phyloP scores from a whole-genome alignment of 768 basidiomycete species.

The Mycena metata region DNA sequence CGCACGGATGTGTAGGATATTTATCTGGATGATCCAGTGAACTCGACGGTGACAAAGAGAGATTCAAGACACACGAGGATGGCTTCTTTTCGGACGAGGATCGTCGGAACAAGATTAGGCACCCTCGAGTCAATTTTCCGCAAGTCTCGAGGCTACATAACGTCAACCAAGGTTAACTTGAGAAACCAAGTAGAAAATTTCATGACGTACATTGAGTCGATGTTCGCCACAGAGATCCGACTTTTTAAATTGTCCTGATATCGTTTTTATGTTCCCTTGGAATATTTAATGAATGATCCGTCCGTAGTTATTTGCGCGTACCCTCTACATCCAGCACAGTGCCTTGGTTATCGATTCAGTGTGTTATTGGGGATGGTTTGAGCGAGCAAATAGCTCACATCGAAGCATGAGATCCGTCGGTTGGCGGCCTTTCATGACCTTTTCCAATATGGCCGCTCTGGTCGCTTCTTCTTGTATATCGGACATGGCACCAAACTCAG shows the following conservation, averaged over 20 bases:
- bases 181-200: constrained; percentile 33
- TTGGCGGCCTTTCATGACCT: constrained; percentile 88
- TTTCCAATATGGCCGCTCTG: constrained; percentile 82
- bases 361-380: constrained; percentile 21
- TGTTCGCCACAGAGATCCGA: constrained; percentile 91
- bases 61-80: constrained; percentile 73
- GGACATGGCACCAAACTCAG: constrained; percentile 49
- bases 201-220: constrained; percentile 83
- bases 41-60: constrained; percentile 9
- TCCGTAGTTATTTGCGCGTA: constrained; percentile 45
- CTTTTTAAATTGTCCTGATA: constrained; percentile 91
- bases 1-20: constrained; percentile 94
- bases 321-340: constrained; percentile 91
- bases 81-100: constrained; percentile 89
- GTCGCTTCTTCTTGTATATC: constrained; percentile 76
- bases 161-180: constrained; percentile 53
- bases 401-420: constrained; percentile 92
- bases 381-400: constrained; percentile 68
- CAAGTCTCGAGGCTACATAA: constrained; percentile 89
- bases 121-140: constrained; percentile 96
- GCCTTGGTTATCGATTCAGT: constrained; percentile 60
- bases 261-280: constrained; percentile 86
- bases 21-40: constrained; percentile 67
- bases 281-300: constrained; percentile 37
- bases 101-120: constrained; percentile 95